These are phyloP conservation scores for Rhododendron williamsianum DNA, from an alignment of 148 eudicot genomes.

Conservation along the genomic window DNA sequence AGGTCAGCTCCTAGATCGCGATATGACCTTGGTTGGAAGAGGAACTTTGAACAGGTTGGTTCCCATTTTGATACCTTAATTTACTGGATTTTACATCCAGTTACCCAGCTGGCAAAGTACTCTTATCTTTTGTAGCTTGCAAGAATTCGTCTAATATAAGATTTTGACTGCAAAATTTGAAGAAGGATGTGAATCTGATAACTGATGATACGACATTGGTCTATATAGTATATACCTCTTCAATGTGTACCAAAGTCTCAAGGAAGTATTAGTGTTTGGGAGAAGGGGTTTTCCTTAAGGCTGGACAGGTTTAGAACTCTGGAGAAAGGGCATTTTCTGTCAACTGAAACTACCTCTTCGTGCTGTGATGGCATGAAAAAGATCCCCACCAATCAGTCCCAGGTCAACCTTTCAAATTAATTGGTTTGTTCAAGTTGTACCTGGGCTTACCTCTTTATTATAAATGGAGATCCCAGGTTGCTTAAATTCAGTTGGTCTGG, in stretches of 20 bases:
- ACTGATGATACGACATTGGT: background rate
- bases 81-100: background rate
- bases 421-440: background rate
- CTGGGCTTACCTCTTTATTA: background rate
- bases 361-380: background rate
- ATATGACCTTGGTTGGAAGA: constrained; percentile 87
- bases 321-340: background rate
- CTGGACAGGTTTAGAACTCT: background rate
- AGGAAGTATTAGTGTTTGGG: background rate
- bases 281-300: background rate
- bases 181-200: background rate
- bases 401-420: background rate
- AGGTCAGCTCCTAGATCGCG: constrained; percentile 84
- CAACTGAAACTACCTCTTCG: background rate
- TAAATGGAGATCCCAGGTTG: background rate
- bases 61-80: background rate
- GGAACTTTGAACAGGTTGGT: constrained; percentile 90
- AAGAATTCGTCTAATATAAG: background rate
- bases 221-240: background rate
- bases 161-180: background rate
- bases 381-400: background rate
- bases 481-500: background rate
- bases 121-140: background rate
- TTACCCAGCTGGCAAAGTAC: background rate
- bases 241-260: background rate